phyloP scores from a whole-genome alignment of 2,329 filamentous ascomycete genomes.

The Diaporthe aspalathi region DNA sequence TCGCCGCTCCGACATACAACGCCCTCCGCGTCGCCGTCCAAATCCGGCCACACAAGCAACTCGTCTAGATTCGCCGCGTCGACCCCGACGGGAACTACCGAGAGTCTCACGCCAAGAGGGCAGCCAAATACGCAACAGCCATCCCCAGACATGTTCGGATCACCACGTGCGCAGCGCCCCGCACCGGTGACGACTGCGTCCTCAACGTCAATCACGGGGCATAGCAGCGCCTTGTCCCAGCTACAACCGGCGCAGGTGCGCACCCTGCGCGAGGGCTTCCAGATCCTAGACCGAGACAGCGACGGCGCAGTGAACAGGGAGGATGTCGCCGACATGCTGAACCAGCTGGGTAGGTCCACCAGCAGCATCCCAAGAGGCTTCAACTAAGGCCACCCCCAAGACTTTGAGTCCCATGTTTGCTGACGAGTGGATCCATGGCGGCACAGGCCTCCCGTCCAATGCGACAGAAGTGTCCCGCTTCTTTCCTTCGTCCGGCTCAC shows the following conservation, averaged over 20 bases:
- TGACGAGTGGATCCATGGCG: background rate
- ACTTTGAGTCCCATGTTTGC: background rate
- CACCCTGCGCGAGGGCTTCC: conserved; percentile 91
- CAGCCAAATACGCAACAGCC: conserved; percentile 39
- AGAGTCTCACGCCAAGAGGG: conserved; percentile 53
- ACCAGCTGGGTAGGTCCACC: conserved; percentile 74
- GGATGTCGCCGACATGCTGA: conserved; percentile 88
- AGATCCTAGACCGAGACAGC: conserved; percentile 90
- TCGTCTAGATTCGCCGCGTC: conserved; percentile 56
- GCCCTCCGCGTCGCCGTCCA: conserved; percentile 71
- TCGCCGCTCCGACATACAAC: conserved; percentile 73
- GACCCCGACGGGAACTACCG: conserved; percentile 41
- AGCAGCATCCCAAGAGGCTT: background rate
- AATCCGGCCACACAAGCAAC: conserved; percentile 55
- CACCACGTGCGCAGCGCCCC: conserved; percentile 50
- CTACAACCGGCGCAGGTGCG: conserved; percentile 85
- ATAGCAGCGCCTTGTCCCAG: conserved; percentile 72
- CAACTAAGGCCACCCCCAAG: conserved; percentile 21
- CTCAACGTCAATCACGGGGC: conserved; percentile 52
- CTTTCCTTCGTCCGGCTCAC: conserved; percentile 79
- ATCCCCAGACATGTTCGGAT: conserved; percentile 51
- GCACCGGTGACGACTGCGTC: conserved; percentile 49
- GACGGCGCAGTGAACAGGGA: conserved; percentile 85
- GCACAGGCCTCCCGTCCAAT: conserved; percentile 77
- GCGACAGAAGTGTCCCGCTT: conserved; percentile 79